Evolutionary conservation across 768 basidiomycete genomes (phyloP), one percentile per base, ranked within the genome.

Genomic region (Amanita fuliginea): DNA sequence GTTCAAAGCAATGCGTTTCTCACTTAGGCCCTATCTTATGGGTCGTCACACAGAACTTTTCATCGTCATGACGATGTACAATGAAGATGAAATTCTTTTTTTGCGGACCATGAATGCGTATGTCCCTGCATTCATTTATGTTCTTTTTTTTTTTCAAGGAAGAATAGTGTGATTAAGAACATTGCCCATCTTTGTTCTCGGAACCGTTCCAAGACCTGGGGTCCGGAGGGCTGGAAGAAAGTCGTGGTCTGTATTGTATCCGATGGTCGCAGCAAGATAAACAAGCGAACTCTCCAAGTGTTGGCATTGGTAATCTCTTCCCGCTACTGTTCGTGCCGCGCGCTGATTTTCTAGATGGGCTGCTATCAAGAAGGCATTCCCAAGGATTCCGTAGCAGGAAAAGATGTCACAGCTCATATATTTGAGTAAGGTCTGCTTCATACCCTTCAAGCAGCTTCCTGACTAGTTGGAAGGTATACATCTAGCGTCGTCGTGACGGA

Each of bases 11-110:
- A 78, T 73, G 41, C 80, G 81, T 53, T 90, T 88, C 63, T 80
- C 86, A 5, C 75, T 93, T 19, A 73, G 90, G 19, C 90, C 80
- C 4, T 92, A 82, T 63, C 73, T 92, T 1, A 77, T 78, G 57
- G 79, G 80, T 49, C 83, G 92, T 47, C 74, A 82, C 47, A 95
- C 92, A 7, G 93, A 95, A 65, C 74, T 96, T 11, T 93, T 95
- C 67, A 89, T 96, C 57, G 91, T 94, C 36, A 88, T 95, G 81
- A 95, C 92, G 39, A 94, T 95, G 90, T 89, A 89, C 64, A 94
- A 94, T 62, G 92, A 96, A 68, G 88, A 89, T 59, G 86, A 89
- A 60, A 69, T 81, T 7, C 69, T 88, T 22, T 90, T 89, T 62
- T 70, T 71, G 60, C 77, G 73, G 60, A 92, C 88, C 9, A 89